A percentile compares a stretch with the other conserved stretches of the same genome.
These are phyloP conservation scores for Trichoderma sp. DNA, from an alignment of 2,329 filamentous ascomycete genomes.

Conservation along the genomic window DNA sequence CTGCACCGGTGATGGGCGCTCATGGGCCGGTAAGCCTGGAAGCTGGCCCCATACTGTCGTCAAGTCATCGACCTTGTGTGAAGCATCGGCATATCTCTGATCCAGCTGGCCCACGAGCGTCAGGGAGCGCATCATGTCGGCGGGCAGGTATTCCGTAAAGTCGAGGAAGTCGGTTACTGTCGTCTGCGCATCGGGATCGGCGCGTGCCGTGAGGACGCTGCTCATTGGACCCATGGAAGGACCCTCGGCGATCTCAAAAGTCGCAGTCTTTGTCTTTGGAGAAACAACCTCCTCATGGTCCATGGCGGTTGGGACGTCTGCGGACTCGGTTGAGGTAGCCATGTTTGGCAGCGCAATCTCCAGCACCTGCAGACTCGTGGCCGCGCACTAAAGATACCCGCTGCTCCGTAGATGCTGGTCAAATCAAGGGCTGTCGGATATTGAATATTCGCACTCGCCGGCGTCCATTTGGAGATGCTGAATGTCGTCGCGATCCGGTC, in stretches of 20 bases:
- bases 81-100: constrained; percentile 57
- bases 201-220: constrained; percentile 51
- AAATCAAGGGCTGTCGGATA: neutral
- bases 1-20: constrained; percentile 50
- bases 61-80: constrained; percentile 55
- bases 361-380: neutral
- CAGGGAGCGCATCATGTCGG: constrained; percentile 65
- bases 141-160: constrained; percentile 68
- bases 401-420: neutral
- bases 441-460: neutral
- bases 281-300: constrained; percentile 32
- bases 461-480: constrained; percentile 11
- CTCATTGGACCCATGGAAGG: constrained; percentile 39
- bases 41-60: constrained; percentile 59
- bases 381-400: neutral
- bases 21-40: constrained; percentile 48
- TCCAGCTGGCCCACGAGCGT: constrained; percentile 67
- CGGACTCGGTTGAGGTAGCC: constrained; percentile 28
- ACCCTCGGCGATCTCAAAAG: constrained; percentile 30
- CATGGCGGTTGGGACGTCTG: constrained; percentile 21
- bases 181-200: constrained; percentile 67
- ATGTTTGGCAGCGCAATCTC: constrained; percentile 23
- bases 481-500: constrained; percentile 1
- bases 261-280: constrained; percentile 31
- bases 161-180: constrained; percentile 72